Base-by-base conservation (phyloP, 139 green algal species). In the Chlamydomonas sp. region DNA sequence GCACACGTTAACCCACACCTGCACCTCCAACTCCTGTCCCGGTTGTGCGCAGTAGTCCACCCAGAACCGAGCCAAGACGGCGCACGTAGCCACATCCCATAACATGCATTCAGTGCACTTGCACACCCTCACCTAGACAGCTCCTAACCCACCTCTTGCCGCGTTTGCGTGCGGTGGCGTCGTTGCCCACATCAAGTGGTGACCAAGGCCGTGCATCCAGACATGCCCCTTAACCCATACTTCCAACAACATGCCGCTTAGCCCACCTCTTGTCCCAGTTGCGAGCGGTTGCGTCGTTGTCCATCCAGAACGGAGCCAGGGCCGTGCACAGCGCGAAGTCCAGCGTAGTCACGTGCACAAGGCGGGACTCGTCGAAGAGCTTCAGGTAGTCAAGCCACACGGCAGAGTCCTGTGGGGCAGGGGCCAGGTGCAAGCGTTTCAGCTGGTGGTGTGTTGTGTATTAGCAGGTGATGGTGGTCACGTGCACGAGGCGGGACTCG, bases 281-380 rank as follows among this genome's bases (percentile, higher is more conserved):
- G 31, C 96, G 89, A 49, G 88, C 81, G 59, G 94, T 58, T 5
- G 96, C 96, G 88, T 98, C 96, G 84, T 96, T 96, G 10, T 73
- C 89, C 89, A 99, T 95, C 96, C 96, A 99, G 83, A 98, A 97
- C 7, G 96, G 96, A 5, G 91, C 87, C 63, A 98, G 92, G 0
- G 90, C 69, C 8, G 90, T 95, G n/a, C 97, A 89, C 63, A 92
- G 92, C 16, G 89, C 61, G 79, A 98, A 98, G 92, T 99, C 96
- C 1, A 98, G 7, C 10, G 90, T 95, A 73, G 94, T 97, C 1
- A 95, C 94, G 78, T 98, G 95, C 64, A 96, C 93, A 7, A 98
- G 93, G 5, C 94, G 84, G 89, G 90, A 96, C 91, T 97, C 93
- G 77, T 96, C 92, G 77, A 98, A 96, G 49, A 97, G 90, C 61